Conservation (phyloP, 2,329 filamentous ascomycete genomes). For the Fusarium oxysporum region DNA sequence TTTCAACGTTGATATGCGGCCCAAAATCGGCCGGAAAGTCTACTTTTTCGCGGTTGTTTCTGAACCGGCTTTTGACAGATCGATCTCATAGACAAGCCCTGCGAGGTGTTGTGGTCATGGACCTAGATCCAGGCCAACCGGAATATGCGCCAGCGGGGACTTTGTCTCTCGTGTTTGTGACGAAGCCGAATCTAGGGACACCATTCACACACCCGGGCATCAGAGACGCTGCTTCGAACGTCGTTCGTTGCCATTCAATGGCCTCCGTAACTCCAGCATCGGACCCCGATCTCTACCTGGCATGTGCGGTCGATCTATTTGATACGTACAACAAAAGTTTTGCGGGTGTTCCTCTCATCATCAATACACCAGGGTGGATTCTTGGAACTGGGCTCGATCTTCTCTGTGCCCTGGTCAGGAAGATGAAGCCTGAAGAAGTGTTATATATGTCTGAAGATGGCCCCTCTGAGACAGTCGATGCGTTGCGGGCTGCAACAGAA, state of each 20-base stretch:
- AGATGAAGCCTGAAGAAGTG: conserved; percentile 68
- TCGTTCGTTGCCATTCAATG: conserved; percentile 73
- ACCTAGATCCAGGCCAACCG: conserved; percentile 82
- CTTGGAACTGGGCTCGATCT: conserved; percentile 76
- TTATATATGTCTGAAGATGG: conserved; percentile 77
- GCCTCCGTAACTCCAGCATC: conserved; percentile 73
- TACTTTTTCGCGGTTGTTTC: conserved; percentile 74
- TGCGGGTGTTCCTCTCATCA: conserved; percentile 66
- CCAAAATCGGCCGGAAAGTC: conserved; percentile 82
- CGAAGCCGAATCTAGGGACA: conserved; percentile 71
- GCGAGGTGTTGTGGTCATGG: conserved; percentile 68
- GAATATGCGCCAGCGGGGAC: conserved; percentile 79
- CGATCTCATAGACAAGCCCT: conserved; percentile 8
- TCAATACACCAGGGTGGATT: conserved; percentile 82
- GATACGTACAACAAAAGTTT: conserved; percentile 64
- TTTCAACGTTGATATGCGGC: conserved; percentile 71
- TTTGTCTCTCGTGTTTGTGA: conserved; percentile 73
- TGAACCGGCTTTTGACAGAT: conserved; percentile 73
- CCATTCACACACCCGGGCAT: conserved; percentile 71
- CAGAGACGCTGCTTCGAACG: conserved; percentile 47
- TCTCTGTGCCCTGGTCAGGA: conserved; percentile 66
- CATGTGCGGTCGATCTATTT: conserved; percentile 73
- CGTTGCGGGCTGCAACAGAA: conserved; percentile 59
- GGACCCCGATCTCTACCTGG: conserved; percentile 74
- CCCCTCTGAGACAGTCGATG: conserved; percentile 66